Percentiles rank a stretch among this genome's conserved stretches.
Conservation (phyloP, 805 yeast genomes). For the Zygotorulaspora sp. region DNA sequence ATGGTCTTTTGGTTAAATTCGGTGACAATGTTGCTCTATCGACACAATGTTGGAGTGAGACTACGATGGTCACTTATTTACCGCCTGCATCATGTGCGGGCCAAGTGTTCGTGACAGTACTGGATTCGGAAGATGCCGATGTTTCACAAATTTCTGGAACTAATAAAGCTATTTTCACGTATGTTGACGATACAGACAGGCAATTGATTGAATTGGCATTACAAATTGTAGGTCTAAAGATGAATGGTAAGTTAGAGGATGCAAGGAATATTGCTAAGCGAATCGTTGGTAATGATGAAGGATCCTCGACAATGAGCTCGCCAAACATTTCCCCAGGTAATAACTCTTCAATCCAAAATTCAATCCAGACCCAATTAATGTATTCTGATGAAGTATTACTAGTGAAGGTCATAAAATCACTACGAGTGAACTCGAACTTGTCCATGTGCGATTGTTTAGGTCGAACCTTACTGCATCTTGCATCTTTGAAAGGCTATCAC, state of each 20-base stretch:
- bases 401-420: slow-evolving; percentile 54
- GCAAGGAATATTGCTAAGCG: slow-evolving; percentile 90
- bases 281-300: slow-evolving; percentile 60
- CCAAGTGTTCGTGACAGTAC: slow-evolving; percentile 85
- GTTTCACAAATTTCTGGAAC: slow-evolving; percentile 22
- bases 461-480: slow-evolving; percentile 83
- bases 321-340: slow-evolving; percentile 15
- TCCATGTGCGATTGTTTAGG: slow-evolving; percentile 78
- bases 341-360: slow-evolving; percentile 8
- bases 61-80: slow-evolving; percentile 86
- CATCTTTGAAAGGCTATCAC: slow-evolving; percentile 68
- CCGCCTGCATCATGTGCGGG: slow-evolving; percentile 92
- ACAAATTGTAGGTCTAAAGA: slow-evolving; percentile 93
- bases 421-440: slow-evolving; percentile 74
- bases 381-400: slow-evolving; percentile 39
- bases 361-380: slow-evolving; percentile 4
- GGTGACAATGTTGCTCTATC: slow-evolving; percentile 76
- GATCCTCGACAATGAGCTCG: slow-evolving; percentile 23
- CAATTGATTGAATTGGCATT: slow-evolving; percentile 92
- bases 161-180: slow-evolving; percentile 62
- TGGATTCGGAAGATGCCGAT: slow-evolving; percentile 31
- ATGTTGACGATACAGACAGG: slow-evolving; percentile 90
- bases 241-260: slow-evolving; percentile 94
- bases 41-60: slow-evolving; percentile 94
- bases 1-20: slow-evolving; percentile 78